A percentile compares a stretch with the other conserved stretches of the same genome.
Evolutionary conservation across 164 flowering plant genomes (phyloP).

Genomic region (Santalum album): DNA sequence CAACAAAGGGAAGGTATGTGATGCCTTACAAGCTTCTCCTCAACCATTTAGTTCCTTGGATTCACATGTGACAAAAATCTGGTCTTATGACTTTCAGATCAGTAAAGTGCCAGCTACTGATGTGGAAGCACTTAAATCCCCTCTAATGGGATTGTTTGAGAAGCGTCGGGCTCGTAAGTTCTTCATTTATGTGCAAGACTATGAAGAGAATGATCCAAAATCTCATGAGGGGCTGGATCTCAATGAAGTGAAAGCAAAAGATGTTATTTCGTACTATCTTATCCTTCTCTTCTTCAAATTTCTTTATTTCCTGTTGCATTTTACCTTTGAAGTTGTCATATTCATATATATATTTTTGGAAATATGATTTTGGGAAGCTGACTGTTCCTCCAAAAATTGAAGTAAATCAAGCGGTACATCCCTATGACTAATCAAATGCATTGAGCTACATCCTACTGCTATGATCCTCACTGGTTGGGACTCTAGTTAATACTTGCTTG

Average conservation of each 20-base stretch:
- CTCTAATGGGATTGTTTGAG: slow-evolving; percentile 90
- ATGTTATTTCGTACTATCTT: slow-evolving; percentile 56
- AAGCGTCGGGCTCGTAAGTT: slow-evolving; percentile 91
- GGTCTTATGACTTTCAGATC: slow-evolving; percentile 37
- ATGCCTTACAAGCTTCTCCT: neutral
- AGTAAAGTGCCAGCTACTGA: slow-evolving; percentile 94
- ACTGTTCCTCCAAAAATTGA: no score
- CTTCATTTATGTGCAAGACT: slow-evolving; percentile 92
- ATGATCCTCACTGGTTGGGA: no score
- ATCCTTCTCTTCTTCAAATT: slow-evolving; percentile 4
- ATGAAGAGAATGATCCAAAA: slow-evolving; percentile 79
- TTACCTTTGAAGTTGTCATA: no score
- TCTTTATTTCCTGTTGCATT: neutral
- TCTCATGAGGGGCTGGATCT: slow-evolving; percentile 90
- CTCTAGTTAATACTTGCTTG: no score
- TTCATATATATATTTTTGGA: no score
- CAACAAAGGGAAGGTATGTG: slow-evolving; percentile 79
- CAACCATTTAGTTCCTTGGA: neutral
- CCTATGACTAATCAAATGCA: no score
- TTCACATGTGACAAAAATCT: neutral
- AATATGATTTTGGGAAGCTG: no score
- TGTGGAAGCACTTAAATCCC: slow-evolving; percentile 92
- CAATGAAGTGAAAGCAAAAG: slow-evolving; percentile 62
- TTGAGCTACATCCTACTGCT: no score
- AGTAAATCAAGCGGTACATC: no score